Evolutionary conservation across 129 eudicot genomes (phyloP), one percentile per base, ranked within the genome.

Genomic region (Flaveria bidentis): DNA sequence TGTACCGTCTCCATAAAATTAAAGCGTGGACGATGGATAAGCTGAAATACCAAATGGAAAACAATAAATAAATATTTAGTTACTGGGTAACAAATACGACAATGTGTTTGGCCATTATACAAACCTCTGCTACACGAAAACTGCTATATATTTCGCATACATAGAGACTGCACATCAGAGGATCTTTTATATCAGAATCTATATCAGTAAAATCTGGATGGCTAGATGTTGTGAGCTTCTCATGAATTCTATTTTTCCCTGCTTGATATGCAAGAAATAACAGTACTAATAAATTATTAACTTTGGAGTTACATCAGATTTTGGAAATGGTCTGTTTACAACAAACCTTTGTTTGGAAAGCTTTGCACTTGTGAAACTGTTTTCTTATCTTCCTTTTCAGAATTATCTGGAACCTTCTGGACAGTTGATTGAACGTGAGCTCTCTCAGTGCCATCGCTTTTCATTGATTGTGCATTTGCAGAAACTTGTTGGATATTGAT

Each of bases 101-200:
- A 80, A 36, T 44, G 64, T 73, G 50, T 39, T 52, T 17, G 51
- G 69, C 22, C 50, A 74, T 41, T 22, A 58, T 6, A 78, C 88
- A 77, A 75, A 91, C 97, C 97, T 91, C 97, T 58, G 86, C 82
- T 69, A 76, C 88, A 13, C 89, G 91, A 67, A 84, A 83, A 78
- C 88, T 78, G 74, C 68, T 82, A 72, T 86, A 86, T 74, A 91
- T 91, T 41, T 91, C 94, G 60, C 72, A 55, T 50, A 85, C 94
- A 81, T 91, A 91, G 9, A 76, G 66, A 76, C 94, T 83, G 84
- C 97, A 91, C 82, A 86, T 61, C 44, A 47, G 88, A 72, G 90
- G 89, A 85, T 91, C 97, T 76, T 61, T 86, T 16, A 84, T 53
- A 72, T 88, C 84, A 47, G 84, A 78, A 81, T 91, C 97, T 70